A percentile compares a stretch with the other conserved stretches of the same genome.
phyloP scores from a whole-genome alignment of 1,139 yeast species.

The Lodderomyces beijingensis region DNA sequence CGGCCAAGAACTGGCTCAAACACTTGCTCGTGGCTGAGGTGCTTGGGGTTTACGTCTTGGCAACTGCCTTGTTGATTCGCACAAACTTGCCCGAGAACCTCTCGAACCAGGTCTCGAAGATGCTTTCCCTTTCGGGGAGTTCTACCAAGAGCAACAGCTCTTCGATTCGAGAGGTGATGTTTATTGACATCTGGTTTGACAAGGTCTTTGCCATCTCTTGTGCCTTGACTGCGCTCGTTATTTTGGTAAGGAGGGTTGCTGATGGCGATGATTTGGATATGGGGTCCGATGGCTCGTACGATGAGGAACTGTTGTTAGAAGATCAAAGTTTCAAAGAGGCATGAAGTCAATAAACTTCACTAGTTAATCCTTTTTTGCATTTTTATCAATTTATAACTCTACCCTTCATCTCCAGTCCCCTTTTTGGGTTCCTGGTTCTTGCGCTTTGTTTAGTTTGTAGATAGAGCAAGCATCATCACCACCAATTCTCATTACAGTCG shows the following conservation, averaged over 20 bases:
- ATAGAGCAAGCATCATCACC: too few species aligned
- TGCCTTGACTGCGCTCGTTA: slow-evolving; percentile 46
- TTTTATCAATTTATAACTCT: too few species aligned
- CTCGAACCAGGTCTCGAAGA: slow-evolving; percentile 45
- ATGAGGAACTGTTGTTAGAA: slow-evolving; percentile 25
- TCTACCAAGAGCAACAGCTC: slow-evolving; percentile 18
- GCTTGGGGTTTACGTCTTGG: slow-evolving; percentile 72
- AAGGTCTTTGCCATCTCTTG: slow-evolving; percentile 61
- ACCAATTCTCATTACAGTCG: too few species aligned
- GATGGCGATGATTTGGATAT: slow-evolving; percentile 16
- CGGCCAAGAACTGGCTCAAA: slow-evolving; percentile 32
- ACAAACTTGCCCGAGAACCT: slow-evolving; percentile 67
- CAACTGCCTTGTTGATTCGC: slow-evolving; percentile 74
- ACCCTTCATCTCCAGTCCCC: too few species aligned
- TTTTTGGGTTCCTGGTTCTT: too few species aligned
- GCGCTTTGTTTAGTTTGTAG: too few species aligned
- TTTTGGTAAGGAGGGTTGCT: slow-evolving; percentile 22
- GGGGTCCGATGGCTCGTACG: slow-evolving; percentile 17
- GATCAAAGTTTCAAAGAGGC: slow-evolving; percentile 11
- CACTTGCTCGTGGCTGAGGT: slow-evolving; percentile 62
- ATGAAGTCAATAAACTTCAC: slow-evolving; percentile 3
- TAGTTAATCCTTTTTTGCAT: too few species aligned
- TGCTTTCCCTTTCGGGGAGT: slow-evolving; percentile 38
- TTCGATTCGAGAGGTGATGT: slow-evolving; percentile 41
- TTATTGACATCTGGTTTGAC: slow-evolving; percentile 81